Conservation (phyloP, 2,329 filamentous ascomycete genomes). For the Epichloe aotearoae region DNA sequence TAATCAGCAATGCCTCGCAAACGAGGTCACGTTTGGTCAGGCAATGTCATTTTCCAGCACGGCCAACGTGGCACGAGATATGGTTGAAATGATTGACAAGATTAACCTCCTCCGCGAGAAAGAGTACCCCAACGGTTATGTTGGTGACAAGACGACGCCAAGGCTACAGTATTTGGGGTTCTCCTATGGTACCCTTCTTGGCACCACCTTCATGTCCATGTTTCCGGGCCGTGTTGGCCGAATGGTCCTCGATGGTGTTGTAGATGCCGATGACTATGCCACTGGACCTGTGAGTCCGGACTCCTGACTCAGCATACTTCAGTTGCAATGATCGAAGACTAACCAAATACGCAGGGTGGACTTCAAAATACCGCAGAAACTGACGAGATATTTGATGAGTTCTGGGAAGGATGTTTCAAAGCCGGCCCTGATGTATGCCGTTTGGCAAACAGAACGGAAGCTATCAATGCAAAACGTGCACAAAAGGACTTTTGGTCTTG, state of each 20-base stretch:
- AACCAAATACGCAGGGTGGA: conserved; percentile 15
- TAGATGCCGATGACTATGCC: conserved; percentile 22
- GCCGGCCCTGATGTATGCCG: conserved; percentile 14
- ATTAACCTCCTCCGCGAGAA: conserved; percentile 17
- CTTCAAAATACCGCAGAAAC: conserved; percentile 22
- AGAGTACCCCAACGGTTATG: not conserved
- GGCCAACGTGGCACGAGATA: conserved; percentile 26
- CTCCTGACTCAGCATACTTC: too few species aligned
- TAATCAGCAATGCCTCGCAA: conserved; percentile 15
- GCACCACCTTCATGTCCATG: conserved; percentile 21
- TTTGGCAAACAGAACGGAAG: conserved; percentile 14
- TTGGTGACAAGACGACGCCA: not conserved
- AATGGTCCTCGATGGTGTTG: conserved; percentile 27
- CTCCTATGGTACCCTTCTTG: conserved; percentile 26
- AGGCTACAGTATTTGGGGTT: conserved; percentile 33
- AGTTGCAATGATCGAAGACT: not conserved
- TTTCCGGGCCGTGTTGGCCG: conserved; percentile 23
- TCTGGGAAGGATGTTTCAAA: conserved; percentile 23
- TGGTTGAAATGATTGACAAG: conserved; percentile 28
- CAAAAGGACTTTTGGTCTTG: conserved; percentile 18
- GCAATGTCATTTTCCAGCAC: conserved; percentile 23
- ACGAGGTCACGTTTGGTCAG: not conserved
- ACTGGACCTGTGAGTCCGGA: conserved; percentile 5
- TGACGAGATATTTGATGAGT: conserved; percentile 18
- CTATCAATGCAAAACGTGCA: conserved; percentile 11